phyloP scores from a whole-genome alignment of 768 basidiomycete genomes.

The Mycena floridula region DNA sequence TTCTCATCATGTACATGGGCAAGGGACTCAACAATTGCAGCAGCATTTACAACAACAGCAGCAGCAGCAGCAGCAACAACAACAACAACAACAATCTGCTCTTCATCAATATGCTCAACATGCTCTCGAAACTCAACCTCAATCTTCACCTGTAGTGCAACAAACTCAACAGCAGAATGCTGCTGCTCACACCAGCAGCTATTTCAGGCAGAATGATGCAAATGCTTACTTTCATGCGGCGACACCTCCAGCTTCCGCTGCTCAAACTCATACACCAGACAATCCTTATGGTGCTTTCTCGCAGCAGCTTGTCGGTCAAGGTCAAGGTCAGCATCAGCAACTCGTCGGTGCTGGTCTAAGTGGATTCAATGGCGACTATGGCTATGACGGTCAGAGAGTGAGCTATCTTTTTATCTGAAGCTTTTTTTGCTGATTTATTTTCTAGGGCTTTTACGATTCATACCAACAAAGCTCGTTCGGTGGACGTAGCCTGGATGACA shows the following conservation, averaged over 20 bases:
- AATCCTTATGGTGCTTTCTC: slow-evolving; percentile 62
- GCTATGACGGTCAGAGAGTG: slow-evolving; percentile 65
- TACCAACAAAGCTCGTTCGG: slow-evolving; percentile 67
- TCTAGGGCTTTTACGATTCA: slow-evolving; percentile 71
- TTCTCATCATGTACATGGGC: slow-evolving; percentile 12
- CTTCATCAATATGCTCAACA: slow-evolving; percentile 59
- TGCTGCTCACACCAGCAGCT: slow-evolving; percentile 35
- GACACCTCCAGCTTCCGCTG: slow-evolving; percentile 60
- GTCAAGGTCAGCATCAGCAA: slow-evolving; percentile 56
- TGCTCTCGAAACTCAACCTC: slow-evolving; percentile 52
- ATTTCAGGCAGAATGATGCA: slow-evolving; percentile 65
- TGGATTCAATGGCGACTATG: slow-evolving; percentile 63
- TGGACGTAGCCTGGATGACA: slow-evolving; percentile 69
- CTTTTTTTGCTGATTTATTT: slow-evolving; percentile 13
- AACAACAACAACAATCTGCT: slow-evolving; percentile 19
- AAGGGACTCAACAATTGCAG: slow-evolving; percentile 22
- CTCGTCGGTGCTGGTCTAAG: slow-evolving; percentile 44
- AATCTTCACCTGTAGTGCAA: slow-evolving; percentile 28
- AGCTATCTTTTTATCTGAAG: slow-evolving; percentile 22
- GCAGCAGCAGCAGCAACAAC: slow-evolving; percentile 10
- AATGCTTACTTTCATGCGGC: slow-evolving; percentile 66
- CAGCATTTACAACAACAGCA: slow-evolving; percentile 12
- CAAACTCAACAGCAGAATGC: slow-evolving; percentile 27
- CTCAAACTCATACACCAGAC: slow-evolving; percentile 57
- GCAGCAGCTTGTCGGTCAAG: slow-evolving; percentile 34